Percentiles rank a stretch among this genome's conserved stretches.
phyloP scores from a whole-genome alignment of 2,329 filamentous ascomycete species.

The Xylaria arbuscula region DNA sequence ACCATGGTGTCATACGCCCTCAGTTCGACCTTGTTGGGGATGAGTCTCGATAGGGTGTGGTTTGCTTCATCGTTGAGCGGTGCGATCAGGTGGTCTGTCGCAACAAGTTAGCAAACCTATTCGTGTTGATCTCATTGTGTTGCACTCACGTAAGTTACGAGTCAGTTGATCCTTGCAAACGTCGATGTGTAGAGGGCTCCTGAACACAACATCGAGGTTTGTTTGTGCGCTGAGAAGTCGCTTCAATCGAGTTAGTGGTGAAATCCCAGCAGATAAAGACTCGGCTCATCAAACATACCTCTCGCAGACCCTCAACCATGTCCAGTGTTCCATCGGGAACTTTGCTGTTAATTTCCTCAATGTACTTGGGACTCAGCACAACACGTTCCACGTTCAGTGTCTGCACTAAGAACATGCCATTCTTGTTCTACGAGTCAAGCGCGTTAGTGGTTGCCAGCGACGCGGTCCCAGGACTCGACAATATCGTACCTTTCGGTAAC shows the following conservation, averaged over 20 bases:
- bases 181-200: slow-evolving; percentile 39
- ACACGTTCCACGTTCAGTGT: slow-evolving; percentile 40
- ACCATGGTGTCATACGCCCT: slow-evolving; percentile 39
- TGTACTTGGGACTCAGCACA: slow-evolving; percentile 40
- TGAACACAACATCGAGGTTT: slow-evolving; percentile 40
- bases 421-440: slow-evolving; percentile 29
- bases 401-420: slow-evolving; percentile 40
- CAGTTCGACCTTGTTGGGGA: slow-evolving; percentile 34
- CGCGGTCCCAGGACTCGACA: not conserved
- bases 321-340: slow-evolving; percentile 40
- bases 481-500: slow-evolving; percentile 35
- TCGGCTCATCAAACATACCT: slow-evolving; percentile 21
- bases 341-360: slow-evolving; percentile 40
- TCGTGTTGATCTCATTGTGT: not conserved
- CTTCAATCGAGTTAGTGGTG: slow-evolving; percentile 24
- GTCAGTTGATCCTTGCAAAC: slow-evolving; percentile 41
- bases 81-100: slow-evolving; percentile 36
- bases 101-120: slow-evolving; percentile 15
- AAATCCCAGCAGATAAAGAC: not conserved
- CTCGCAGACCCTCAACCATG: slow-evolving; percentile 40
- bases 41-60: slow-evolving; percentile 36
- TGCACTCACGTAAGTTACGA: slow-evolving; percentile 37
- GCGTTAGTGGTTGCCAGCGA: slow-evolving; percentile 12
- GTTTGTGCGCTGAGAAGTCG: slow-evolving; percentile 39
- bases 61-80: slow-evolving; percentile 39